phyloP scores from a whole-genome alignment of 306 rosid species.

The Vicia sativa region DNA sequence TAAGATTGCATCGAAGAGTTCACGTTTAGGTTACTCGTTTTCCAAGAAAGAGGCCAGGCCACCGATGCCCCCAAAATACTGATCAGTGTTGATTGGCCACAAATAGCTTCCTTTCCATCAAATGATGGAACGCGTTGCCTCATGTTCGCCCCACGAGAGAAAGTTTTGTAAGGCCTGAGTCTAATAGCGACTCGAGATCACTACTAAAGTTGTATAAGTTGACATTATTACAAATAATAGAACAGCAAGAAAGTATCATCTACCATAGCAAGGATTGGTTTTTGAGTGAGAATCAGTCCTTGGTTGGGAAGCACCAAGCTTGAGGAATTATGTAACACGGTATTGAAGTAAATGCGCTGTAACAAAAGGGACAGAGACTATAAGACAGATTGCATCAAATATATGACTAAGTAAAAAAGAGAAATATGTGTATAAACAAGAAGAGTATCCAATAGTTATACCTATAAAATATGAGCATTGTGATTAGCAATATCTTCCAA shows the following conservation, averaged over 20 bases:
- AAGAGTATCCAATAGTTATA: neutral
- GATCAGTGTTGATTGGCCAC: constrained; percentile 4
- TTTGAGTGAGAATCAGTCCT: constrained; percentile 10
- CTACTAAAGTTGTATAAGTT: constrained; percentile 10
- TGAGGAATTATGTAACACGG: constrained; percentile 7
- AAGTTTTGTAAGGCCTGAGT: constrained; percentile 4
- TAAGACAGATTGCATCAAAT: constrained; percentile 28
- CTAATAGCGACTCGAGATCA: constrained; percentile 28
- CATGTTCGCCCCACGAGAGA: neutral
- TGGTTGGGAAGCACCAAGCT: neutral
- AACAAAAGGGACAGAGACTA: constrained; percentile 26
- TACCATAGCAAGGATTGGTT: neutral
- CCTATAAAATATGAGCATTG: constrained; percentile 25
- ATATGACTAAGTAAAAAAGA: neutral
- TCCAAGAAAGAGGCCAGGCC: neutral
- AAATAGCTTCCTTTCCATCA: constrained; percentile 15
- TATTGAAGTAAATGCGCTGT: constrained; percentile 28
- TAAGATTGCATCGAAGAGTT: neutral
- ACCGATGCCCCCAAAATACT: neutral
- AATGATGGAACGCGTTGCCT: neutral
- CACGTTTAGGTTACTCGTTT: neutral
- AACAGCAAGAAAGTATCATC: constrained; percentile 28
- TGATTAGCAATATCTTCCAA: constrained; percentile 6
- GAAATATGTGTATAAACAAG: constrained; percentile 14
- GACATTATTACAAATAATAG: constrained; percentile 20